Evolutionary conservation across 2,329 filamentous ascomycete genomes (phyloP).

Genomic region (Colletotrichum falcatum): DNA sequence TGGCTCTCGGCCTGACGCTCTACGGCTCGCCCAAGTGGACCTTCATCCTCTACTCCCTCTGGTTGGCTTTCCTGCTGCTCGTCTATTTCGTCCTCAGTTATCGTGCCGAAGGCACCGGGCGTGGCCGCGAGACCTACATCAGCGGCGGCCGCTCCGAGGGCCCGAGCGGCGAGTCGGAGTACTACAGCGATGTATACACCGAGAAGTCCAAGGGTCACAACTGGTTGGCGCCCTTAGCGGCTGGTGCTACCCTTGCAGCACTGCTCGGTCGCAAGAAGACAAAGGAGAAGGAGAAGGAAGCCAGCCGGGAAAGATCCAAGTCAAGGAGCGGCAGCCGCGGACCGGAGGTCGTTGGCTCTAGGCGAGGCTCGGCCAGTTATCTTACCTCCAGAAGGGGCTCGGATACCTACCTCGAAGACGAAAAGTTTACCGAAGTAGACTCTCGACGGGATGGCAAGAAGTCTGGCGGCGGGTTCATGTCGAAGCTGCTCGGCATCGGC

Average conservation of each 20-base stretch:
- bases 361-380: slow-evolving; percentile 68
- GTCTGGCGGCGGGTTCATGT: slow-evolving; percentile 68
- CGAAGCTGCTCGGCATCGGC: slow-evolving; percentile 69
- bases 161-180: slow-evolving; percentile 55
- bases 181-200: slow-evolving; percentile 54
- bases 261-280: slow-evolving; percentile 58
- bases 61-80: slow-evolving; percentile 78
- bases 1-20: slow-evolving; percentile 88
- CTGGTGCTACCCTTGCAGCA: slow-evolving; percentile 63
- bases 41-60: slow-evolving; percentile 88
- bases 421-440: slow-evolving; percentile 70
- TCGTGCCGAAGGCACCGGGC: slow-evolving; percentile 67
- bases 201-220: slow-evolving; percentile 52
- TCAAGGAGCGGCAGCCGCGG: slow-evolving; percentile 53
- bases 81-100: slow-evolving; percentile 86
- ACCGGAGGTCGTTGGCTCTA: slow-evolving; percentile 65
- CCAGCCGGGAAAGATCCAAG: slow-evolving; percentile 54
- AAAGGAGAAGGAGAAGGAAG: slow-evolving; percentile 54
- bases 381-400: slow-evolving; percentile 65
- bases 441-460: slow-evolving; percentile 51
- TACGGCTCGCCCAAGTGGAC: slow-evolving; percentile 89
- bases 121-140: slow-evolving; percentile 66
- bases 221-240: slow-evolving; percentile 66
- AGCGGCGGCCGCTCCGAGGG: slow-evolving; percentile 69
- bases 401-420: slow-evolving; percentile 70